Conservation (phyloP, 768 basidiomycete species). For the Pholiota molesta region DNA sequence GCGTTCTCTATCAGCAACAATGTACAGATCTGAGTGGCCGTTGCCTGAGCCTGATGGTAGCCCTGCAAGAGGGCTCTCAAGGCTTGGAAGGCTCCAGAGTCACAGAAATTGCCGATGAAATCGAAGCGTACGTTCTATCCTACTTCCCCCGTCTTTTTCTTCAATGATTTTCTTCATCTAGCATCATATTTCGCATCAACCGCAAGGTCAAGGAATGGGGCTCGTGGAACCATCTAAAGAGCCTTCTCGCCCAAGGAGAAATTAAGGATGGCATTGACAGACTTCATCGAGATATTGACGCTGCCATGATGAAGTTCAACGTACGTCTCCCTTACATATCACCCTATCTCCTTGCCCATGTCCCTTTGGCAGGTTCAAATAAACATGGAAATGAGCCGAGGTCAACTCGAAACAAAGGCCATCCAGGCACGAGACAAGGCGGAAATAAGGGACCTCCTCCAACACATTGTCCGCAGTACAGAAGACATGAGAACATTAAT, state of each 20-base stretch:
- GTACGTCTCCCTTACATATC: constrained; percentile 24
- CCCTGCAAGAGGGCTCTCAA: constrained; percentile 33
- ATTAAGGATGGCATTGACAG: constrained; percentile 44
- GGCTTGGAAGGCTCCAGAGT: constrained; percentile 34
- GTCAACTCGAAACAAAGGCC: constrained; percentile 28
- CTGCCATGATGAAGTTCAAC: constrained; percentile 36
- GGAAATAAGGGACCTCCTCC: constrained; percentile 37
- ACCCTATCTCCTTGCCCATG: background rate
- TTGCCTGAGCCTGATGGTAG: constrained; percentile 33
- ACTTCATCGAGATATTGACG: constrained; percentile 40
- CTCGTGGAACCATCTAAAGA: constrained; percentile 34
- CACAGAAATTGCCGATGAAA: constrained; percentile 37
- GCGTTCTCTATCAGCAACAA: constrained; percentile 33
- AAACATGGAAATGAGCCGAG: constrained; percentile 31
- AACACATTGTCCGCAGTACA: constrained; percentile 32
- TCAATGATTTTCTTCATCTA: constrained; percentile 14
- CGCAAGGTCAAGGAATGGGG: constrained; percentile 40
- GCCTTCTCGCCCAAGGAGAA: constrained; percentile 39
- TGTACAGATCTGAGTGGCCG: constrained; percentile 36
- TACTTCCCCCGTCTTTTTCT: background rate
- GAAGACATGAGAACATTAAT: constrained; percentile 39
- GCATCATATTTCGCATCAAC: constrained; percentile 32
- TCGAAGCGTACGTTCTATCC: constrained; percentile 30
- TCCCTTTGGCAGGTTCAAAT: constrained; percentile 19
- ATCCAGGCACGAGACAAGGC: constrained; percentile 36